A percentile compares a stretch with the other conserved stretches of the same genome.
phyloP scores from a whole-genome alignment of 371 early-diverging fungal genomes.

The Rhizopus sp. region DNA sequence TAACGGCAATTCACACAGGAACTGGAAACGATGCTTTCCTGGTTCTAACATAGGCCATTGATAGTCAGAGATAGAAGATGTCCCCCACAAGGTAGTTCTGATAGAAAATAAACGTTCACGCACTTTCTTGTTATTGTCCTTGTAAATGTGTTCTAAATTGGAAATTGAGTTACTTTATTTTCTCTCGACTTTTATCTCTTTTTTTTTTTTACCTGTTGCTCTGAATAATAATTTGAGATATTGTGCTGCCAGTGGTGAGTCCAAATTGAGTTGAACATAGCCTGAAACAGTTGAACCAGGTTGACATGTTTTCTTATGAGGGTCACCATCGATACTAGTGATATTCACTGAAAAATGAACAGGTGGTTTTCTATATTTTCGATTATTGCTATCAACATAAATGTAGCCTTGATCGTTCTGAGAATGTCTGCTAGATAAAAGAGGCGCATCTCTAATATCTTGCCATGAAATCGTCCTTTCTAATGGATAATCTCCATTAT shows the following conservation, averaged over 20 bases:
- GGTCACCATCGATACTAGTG: conserved; percentile 15
- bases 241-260: conserved; percentile 34
- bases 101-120: conserved; percentile 37
- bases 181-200: background rate
- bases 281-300: conserved; percentile 44
- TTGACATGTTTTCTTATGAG: conserved; percentile 18
- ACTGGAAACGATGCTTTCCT: conserved; percentile 38
- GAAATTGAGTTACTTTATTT: background rate
- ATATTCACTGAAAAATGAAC: conserved; percentile 16
- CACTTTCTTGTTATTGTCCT: conserved; percentile 26
- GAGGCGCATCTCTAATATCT: conserved; percentile 4
- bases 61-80: background rate
- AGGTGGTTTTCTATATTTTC: conserved; percentile 27
- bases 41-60: conserved; percentile 36
- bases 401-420: background rate
- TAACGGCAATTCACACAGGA: conserved; percentile 39
- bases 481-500: background rate
- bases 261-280: conserved; percentile 24
- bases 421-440: background rate
- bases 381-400: conserved; percentile 12
- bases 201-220: conserved; percentile 36
- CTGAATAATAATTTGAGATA: conserved; percentile 38
- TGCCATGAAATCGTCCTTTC: conserved; percentile 19
- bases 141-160: conserved; percentile 28
- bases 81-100: conserved; percentile 36